Conservation (phyloP, 768 basidiomycete species). For the Tephrocybe sp. region DNA sequence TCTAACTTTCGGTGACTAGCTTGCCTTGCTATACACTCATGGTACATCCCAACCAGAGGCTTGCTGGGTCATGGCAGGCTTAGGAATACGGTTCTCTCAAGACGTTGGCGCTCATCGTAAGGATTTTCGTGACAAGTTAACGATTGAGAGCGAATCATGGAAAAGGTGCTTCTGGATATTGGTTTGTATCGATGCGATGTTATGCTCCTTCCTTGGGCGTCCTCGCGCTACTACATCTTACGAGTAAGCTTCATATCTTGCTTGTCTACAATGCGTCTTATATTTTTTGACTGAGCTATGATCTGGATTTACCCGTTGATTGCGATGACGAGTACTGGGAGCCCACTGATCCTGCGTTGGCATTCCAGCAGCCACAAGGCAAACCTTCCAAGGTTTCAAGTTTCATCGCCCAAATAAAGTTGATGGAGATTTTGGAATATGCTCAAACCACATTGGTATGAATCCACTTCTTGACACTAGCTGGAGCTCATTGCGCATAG, state of each 20-base stretch:
- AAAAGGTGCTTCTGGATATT: slow-evolving; percentile 52
- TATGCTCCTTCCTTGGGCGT: slow-evolving; percentile 20
- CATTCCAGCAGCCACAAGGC: slow-evolving; percentile 63
- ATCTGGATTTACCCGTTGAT: slow-evolving; percentile 61
- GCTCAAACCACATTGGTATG: slow-evolving; percentile 63
- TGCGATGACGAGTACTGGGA: slow-evolving; percentile 78
- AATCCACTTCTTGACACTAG: not conserved
- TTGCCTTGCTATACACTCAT: slow-evolving; percentile 40
- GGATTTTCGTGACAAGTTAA: slow-evolving; percentile 30
- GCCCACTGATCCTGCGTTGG: slow-evolving; percentile 38
- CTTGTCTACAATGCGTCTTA: too few relatives aligned
- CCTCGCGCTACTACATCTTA: slow-evolving; percentile 19
- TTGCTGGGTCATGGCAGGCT: slow-evolving; percentile 52
- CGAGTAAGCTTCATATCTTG: slow-evolving; percentile 13
- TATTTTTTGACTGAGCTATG: too few relatives aligned
- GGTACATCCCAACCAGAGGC: slow-evolving; percentile 46
- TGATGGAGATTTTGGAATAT: slow-evolving; percentile 63
- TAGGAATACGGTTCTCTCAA: slow-evolving; percentile 57
- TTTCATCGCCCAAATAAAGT: slow-evolving; percentile 53
- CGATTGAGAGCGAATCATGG: slow-evolving; percentile 59
- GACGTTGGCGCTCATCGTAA: slow-evolving; percentile 57
- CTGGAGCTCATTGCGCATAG: not conserved
- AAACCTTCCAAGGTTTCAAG: slow-evolving; percentile 55
- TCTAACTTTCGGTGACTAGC: slow-evolving; percentile 22
- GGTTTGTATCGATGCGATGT: slow-evolving; percentile 19